These are phyloP conservation scores for Pyrenophora seminiperda DNA, from an alignment of 2,329 filamentous ascomycete species.

Conservation along the genomic window DNA sequence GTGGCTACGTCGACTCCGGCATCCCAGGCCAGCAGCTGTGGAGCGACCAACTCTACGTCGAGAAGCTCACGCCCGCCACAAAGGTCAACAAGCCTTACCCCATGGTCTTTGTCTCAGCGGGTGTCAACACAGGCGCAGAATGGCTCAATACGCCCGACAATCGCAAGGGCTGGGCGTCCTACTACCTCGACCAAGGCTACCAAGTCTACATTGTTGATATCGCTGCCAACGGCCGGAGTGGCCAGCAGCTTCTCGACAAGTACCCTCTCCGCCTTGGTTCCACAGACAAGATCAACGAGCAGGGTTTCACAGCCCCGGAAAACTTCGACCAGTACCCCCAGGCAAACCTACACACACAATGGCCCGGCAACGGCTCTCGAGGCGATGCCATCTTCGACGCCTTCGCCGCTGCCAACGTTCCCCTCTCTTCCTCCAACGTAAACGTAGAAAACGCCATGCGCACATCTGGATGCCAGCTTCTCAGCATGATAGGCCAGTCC, in stretches of 20 bases:
- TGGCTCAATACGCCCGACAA: conserved; percentile 27
- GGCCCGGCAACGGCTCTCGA: conserved; percentile 23
- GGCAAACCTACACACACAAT: conserved; percentile 27
- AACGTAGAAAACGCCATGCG: conserved; percentile 28
- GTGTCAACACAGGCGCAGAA: conserved; percentile 24
- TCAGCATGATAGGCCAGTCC: conserved; percentile 25
- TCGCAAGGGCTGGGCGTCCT: conserved; percentile 27
- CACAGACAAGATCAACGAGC: conserved; percentile 16
- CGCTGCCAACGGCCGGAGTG: conserved; percentile 17
- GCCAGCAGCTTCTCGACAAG: conserved; percentile 8
- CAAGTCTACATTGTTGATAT: conserved; percentile 30
- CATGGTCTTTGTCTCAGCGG: conserved; percentile 30
- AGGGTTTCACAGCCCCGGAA: conserved; percentile 22
- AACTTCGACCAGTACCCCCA: conserved; percentile 22
- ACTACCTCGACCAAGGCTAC: conserved; percentile 27
- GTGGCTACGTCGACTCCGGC: conserved; percentile 29
- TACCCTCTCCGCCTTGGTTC: conserved; percentile 18
- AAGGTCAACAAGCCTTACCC: conserved; percentile 23
- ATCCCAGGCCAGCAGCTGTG: conserved; percentile 24
- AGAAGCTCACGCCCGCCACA: conserved; percentile 25
- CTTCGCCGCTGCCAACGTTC: conserved; percentile 23
- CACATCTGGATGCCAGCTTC: conserved; percentile 21
- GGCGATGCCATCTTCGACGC: conserved; percentile 28
- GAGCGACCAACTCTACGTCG: conserved; percentile 27
- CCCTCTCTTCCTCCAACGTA: conserved; percentile 21